Evolutionary conservation across 2,329 filamentous ascomycete species (phyloP).

Genomic region (Neurospora sp.): DNA sequence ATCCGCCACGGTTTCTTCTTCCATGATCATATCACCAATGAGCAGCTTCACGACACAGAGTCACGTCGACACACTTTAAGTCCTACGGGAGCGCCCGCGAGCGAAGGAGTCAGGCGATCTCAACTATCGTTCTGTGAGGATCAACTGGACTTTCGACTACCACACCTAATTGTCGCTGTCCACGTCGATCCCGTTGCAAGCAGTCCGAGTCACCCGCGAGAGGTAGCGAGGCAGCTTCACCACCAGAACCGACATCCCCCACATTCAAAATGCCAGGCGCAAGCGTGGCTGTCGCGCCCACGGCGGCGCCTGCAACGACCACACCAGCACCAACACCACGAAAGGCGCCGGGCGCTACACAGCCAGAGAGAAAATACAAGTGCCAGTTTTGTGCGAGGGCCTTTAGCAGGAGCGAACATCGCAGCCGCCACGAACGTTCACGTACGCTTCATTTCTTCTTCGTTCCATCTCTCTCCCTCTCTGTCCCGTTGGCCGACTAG

Average conservation of each 20-base stretch:
- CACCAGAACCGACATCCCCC: constrained; percentile 24
- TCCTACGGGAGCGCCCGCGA: constrained; percentile 56
- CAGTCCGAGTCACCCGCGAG: neutral
- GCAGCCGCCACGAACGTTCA: constrained; percentile 92
- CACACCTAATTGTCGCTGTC: constrained; percentile 12
- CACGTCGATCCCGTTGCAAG: constrained; percentile 5
- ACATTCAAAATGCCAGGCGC: constrained; percentile 57
- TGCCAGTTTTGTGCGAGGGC: constrained; percentile 98
- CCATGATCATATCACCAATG: constrained; percentile 51
- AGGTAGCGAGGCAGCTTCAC: neutral
- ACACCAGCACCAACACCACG: constrained; percentile 55
- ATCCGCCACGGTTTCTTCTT: constrained; percentile 28
- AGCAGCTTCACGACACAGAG: constrained; percentile 37
- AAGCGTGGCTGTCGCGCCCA: constrained; percentile 52
- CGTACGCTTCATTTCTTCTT: constrained; percentile 57
- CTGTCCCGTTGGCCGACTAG: neutral
- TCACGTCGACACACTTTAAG: constrained; percentile 61
- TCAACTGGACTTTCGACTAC: constrained; percentile 22
- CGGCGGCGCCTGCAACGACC: neutral
- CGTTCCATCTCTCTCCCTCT: constrained; percentile 10
- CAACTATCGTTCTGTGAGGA: constrained; percentile 47
- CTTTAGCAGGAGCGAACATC: constrained; percentile 94
- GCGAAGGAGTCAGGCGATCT: constrained; percentile 48
- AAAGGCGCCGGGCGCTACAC: constrained; percentile 57
- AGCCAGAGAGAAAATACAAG: constrained; percentile 96